A percentile compares a stretch with the other conserved stretches of the same genome.
Evolutionary conservation across 306 rosid genomes (phyloP).

Genomic region (Hippophae tibetana): DNA sequence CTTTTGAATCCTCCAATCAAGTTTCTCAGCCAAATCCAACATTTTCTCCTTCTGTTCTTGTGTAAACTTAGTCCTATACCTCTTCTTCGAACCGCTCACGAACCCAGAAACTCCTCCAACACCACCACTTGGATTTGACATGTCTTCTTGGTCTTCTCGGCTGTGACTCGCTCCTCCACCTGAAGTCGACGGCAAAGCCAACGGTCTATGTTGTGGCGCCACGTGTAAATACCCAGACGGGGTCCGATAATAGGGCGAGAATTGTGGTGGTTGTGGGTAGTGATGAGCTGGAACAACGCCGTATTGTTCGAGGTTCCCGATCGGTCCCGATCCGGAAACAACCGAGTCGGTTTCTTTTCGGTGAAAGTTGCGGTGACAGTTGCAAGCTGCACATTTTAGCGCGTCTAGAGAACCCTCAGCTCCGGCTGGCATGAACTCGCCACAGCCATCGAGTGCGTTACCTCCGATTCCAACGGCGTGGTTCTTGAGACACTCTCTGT

Average conservation of each 20-base stretch:
- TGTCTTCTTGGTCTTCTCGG: conserved; percentile 67
- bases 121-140: conserved; percentile 66
- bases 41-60: conserved; percentile 80
- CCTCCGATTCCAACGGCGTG: conserved; percentile 91
- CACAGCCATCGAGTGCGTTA: conserved; percentile 89
- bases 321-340: background rate
- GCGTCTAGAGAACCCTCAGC: conserved; percentile 63
- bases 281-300: conserved; percentile 25
- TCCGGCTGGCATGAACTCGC: conserved; percentile 77
- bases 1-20: conserved; percentile 94
- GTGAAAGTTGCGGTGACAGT: conserved; percentile 97
- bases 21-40: conserved; percentile 67
- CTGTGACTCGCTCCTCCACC: conserved; percentile 62
- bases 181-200: conserved; percentile 88
- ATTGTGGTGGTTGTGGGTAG: conserved; percentile 35
- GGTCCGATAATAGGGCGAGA: conserved; percentile 55
- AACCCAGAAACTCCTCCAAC: conserved; percentile 31
- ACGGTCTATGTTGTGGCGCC: conserved; percentile 51
- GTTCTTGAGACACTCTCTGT: conserved; percentile 81
- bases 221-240: conserved; percentile 75
- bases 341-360: conserved; percentile 47
- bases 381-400: conserved; percentile 90
- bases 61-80: conserved; percentile 73
- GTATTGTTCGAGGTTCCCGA: conserved; percentile 21
- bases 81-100: conserved; percentile 38